Base-by-base conservation (phyloP, 768 basidiomycete species). In the Amanita exitialis region DNA sequence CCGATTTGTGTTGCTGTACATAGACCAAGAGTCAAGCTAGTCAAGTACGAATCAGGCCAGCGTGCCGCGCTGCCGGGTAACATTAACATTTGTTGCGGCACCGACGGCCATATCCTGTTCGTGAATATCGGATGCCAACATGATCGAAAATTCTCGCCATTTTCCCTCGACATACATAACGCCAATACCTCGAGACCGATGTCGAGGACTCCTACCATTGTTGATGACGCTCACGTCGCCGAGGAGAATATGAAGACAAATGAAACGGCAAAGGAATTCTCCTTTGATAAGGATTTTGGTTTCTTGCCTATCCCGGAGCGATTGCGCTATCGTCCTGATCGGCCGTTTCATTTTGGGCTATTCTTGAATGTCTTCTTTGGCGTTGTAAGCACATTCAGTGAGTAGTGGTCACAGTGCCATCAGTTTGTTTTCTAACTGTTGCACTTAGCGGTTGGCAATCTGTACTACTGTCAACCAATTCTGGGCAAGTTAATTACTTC, bases 391-490 rank as follows among this genome's bases (percentile, higher is more conserved):
- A 85, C 82, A 27, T 77, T 80, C 58, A 71, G 71, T 75, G 53
- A 61, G 72, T 66, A 27, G 16, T 44, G 7, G 4, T 41, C 10
- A 35, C 25, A 5, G 43, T 49, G 18, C 45, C 32, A 34, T 21
- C 13, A 30, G 13, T 18, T 30, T 10, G 20, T 6, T 28, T 15
- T 18, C 15, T 35, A 32, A 27, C 13, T 32, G 48, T 32, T 25
- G 28, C 45, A n/a, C 27, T 37, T 51, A 84, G 83, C 68, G 38
- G 80, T 80, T 12, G 76, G 80, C n/a, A 91, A 91, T 59, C 61
- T 91, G 43, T 91, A 90, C 60, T 92, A 90, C 57, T 86, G 82
- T 54, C 86, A 89, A 67, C 89, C 89, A 0, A 61, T 92, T 57
- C 66, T 90, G 12, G 86, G 88, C 80, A 61, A 55, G 74, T 67